A percentile compares a stretch with the other conserved stretches of the same genome.
Conservation (phyloP, 108 stramenopile species). For the Discostella stelligeroides region DNA sequence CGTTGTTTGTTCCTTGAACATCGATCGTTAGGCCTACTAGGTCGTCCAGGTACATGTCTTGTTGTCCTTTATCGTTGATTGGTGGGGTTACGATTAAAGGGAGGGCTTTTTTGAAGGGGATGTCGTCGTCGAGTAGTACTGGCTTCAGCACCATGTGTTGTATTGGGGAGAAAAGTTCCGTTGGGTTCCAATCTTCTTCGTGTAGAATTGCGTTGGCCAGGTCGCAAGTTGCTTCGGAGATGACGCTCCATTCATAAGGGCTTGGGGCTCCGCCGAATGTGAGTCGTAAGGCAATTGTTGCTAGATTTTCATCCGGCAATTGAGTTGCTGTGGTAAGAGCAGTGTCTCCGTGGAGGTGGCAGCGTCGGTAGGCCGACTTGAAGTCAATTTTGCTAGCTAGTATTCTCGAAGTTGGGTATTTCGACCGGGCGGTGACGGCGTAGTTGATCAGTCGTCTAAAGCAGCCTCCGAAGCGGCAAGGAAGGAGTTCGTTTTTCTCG, state of each 20-base stretch:
- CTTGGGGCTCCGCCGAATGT: not conserved
- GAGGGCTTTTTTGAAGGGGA: not conserved
- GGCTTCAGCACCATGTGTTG: not conserved
- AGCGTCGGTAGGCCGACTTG: not conserved
- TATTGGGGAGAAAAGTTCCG: not conserved
- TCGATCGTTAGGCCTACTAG: not conserved
- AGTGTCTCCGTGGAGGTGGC: not conserved
- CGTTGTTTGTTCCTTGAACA: not conserved
- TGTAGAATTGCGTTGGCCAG: not conserved
- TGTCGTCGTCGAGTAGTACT: not conserved
- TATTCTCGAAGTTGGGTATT: not conserved
- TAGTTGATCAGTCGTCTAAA: not conserved
- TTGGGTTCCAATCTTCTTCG: not conserved
- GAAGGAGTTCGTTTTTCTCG: not conserved
- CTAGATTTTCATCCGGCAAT: not conserved
- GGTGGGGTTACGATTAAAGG: not conserved
- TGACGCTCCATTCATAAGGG: not conserved
- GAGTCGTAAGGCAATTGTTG: not conserved
- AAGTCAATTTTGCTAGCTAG: not conserved
- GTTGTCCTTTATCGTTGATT: not conserved
- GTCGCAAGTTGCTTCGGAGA: too few relatives aligned
- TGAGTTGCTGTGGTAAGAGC: not conserved
- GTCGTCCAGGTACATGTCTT: not conserved
- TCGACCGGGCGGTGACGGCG: not conserved
- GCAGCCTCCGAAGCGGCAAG: not conserved